A percentile compares a stretch with the other conserved stretches of the same genome.
Conservation (phyloP, 176 grass and related monocot genomes). For the maize (Zea mays) region Zm-B73-REFERENCE-NAM-5.0 NC_050103.1:122901501-122902000, state of each 20-base stretch:
- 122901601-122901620: slow-evolving; percentile 63
- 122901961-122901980: slow-evolving; percentile 20
- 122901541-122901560: not conserved
- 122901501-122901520: not conserved
- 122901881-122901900: slow-evolving; percentile 90
- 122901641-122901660: slow-evolving; percentile 69
- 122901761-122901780: too few relatives aligned
- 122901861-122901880: slow-evolving; percentile 96
- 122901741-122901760: too few relatives aligned
- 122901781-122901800: not conserved
- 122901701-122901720: too few relatives aligned
- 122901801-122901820: not conserved
- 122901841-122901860: slow-evolving; percentile 81
- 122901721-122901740: too few relatives aligned
- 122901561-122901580: slow-evolving; percentile 17
- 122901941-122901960: slow-evolving; percentile 29
- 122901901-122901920: slow-evolving; percentile 49
- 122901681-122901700: too few relatives aligned
- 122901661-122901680: slow-evolving; percentile 11
- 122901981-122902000: slow-evolving; percentile 32
- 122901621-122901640: slow-evolving; percentile 61
- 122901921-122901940: slow-evolving; percentile 30
- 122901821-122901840: not conserved
- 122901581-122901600: slow-evolving; percentile 58
- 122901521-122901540: not conserved